Evolutionary conservation across 805 yeast species (phyloP).

Genomic region (Yarrowia bubula): DNA sequence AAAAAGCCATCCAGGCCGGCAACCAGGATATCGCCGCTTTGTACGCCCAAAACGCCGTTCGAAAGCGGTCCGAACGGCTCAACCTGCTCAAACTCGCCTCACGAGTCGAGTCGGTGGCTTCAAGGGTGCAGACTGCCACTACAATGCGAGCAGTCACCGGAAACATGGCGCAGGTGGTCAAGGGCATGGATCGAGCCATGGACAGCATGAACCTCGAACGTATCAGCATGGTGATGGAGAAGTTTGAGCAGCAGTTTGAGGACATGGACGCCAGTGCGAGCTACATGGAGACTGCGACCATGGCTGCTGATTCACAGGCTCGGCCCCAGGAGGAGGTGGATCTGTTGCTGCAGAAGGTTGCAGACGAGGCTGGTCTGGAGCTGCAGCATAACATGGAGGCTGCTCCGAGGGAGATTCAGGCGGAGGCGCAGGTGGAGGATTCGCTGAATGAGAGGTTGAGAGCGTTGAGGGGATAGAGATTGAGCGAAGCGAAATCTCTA

Average conservation of each 20-base stretch:
- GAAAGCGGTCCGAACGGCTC: conserved; percentile 83
- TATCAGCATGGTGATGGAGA: conserved; percentile 94
- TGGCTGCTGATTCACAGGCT: conserved; percentile 78
- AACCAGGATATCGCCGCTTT: conserved; percentile 88
- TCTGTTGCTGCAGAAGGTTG: conserved; percentile 81
- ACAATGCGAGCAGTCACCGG: conserved; percentile 95
- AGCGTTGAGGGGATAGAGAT: conserved; percentile 49
- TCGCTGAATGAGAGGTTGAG: conserved; percentile 80
- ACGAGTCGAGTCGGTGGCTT: conserved; percentile 92
- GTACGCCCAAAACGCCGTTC: conserved; percentile 93
- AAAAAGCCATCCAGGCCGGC: conserved; percentile 82
- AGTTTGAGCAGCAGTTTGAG: conserved; percentile 93
- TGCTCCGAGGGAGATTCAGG: conserved; percentile 41
- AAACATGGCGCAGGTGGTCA: conserved; percentile 88
- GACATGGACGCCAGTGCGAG: conserved; percentile 92
- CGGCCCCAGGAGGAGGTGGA: conserved; percentile 97
- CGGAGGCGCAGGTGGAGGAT: conserved; percentile 72
- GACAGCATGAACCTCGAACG: conserved; percentile 93
- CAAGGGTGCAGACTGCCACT: conserved; percentile 95
- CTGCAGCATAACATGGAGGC: conserved; percentile 77
- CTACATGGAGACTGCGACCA: conserved; percentile 88
- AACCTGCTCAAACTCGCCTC: conserved; percentile 80
- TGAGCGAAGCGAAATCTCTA: not conserved
- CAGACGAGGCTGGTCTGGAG: conserved; percentile 96
- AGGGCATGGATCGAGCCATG: conserved; percentile 94